A percentile compares a stretch with the other conserved stretches of the same genome.
Conservation (phyloP, 148 eudicot genomes). For the Selenicereus undatus region DNA sequence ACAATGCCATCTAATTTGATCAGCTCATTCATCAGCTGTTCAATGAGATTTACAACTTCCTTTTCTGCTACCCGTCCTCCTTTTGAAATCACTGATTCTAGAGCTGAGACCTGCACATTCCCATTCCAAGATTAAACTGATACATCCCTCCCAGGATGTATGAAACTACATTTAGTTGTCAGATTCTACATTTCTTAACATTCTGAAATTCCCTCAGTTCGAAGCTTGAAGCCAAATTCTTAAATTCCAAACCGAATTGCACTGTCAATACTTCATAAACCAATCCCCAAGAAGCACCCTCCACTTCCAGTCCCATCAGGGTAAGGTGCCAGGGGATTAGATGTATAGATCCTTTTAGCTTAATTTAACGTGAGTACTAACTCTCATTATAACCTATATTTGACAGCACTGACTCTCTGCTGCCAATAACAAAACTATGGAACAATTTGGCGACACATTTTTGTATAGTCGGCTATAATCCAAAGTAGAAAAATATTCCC, state of each 20-base stretch:
- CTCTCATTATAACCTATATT: neutral
- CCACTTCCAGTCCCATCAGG: too few relatives aligned
- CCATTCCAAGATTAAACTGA: constrained; percentile 8
- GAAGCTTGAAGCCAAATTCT: neutral
- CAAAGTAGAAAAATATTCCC: neutral
- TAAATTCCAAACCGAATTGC: neutral
- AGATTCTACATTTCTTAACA: neutral
- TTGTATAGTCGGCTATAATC: neutral
- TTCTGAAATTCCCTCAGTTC: neutral
- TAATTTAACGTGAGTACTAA: too few relatives aligned
- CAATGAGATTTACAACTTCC: constrained; percentile 49
- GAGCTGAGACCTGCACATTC: constrained; percentile 58
- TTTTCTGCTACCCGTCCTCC: constrained; percentile 74
- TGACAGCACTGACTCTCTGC: neutral
- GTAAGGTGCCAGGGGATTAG: too few relatives aligned
- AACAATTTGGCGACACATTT: neutral
- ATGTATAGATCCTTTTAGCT: too few relatives aligned
- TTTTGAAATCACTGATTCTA: constrained; percentile 59
- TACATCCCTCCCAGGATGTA: neutral
- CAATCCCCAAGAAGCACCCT: neutral
- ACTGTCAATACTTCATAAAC: neutral
- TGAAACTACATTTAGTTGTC: neutral
- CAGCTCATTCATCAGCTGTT: constrained; percentile 74
- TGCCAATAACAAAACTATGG: neutral
- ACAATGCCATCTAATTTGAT: constrained; percentile 68